phyloP scores from a whole-genome alignment of 2,329 filamentous ascomycete genomes.

The Botrytis galanthina region DNA sequence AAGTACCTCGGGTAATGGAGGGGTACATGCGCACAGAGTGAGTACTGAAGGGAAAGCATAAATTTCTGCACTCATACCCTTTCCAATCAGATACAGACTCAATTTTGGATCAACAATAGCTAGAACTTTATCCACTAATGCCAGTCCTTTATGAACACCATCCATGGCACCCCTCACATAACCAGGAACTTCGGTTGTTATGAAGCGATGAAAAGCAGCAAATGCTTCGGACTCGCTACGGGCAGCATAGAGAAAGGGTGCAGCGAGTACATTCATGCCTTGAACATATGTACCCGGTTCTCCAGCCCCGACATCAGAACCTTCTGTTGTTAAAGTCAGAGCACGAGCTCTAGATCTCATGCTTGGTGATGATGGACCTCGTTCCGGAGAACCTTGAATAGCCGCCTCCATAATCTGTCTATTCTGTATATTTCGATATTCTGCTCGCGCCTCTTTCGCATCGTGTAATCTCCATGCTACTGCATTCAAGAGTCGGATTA shows the following conservation, averaged over 20 bases:
- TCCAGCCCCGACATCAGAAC: constrained; percentile 57
- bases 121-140: constrained; percentile 87
- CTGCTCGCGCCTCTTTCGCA: constrained; percentile 49
- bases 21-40: constrained; percentile 93
- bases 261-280: constrained; percentile 97
- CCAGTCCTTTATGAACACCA: constrained; percentile 88
- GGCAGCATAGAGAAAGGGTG: constrained; percentile 91
- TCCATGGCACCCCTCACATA: constrained; percentile 97
- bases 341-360: constrained; percentile 51
- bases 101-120: constrained; percentile 89
- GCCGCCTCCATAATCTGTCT: constrained; percentile 28
- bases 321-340: constrained; percentile 60
- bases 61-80: constrained; percentile 87
- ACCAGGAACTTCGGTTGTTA: constrained; percentile 84
- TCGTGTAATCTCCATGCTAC: constrained; percentile 93
- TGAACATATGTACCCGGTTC: constrained; percentile 91
- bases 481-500: constrained; percentile 92
- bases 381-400: constrained; percentile 35
- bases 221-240: constrained; percentile 95
- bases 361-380: constrained; percentile 30
- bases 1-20: constrained; percentile 88
- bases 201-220: constrained; percentile 80
- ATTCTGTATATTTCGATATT: constrained; percentile 22
- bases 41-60: constrained; percentile 96
- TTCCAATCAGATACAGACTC: constrained; percentile 76